Percentiles rank a stretch among this genome's conserved stretches.
phyloP scores from a whole-genome alignment of 148 eudicot genomes.

The Rhododendron vialii region DNA sequence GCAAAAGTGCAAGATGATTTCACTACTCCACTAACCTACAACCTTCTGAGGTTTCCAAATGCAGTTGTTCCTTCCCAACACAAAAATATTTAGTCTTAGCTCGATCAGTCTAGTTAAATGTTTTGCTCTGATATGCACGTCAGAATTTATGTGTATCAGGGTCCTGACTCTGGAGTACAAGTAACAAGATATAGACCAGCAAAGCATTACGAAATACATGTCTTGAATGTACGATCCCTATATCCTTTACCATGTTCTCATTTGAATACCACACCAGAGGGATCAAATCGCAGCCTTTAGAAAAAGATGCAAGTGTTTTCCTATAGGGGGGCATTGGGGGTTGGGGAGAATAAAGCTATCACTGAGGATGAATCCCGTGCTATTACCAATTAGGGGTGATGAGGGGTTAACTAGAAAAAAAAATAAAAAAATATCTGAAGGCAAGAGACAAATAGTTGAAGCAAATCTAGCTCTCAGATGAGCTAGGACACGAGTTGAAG shows the following conservation, averaged over 20 bases:
- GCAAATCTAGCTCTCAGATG: background rate
- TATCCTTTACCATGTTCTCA: background rate
- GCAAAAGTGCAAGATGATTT: slow-evolving; percentile 1
- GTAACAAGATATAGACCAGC: background rate
- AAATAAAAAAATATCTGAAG: background rate
- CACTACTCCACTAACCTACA: background rate
- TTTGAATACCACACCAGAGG: background rate
- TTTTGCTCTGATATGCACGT: background rate
- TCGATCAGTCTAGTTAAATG: background rate
- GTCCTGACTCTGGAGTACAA: background rate
- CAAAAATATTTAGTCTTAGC: background rate
- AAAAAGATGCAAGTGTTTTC: background rate
- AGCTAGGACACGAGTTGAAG: too few relatives aligned
- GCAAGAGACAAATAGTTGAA: background rate
- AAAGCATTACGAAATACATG: background rate
- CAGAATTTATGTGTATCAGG: background rate
- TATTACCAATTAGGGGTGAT: background rate
- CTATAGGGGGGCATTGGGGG: background rate
- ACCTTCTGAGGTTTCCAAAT: background rate
- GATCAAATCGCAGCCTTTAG: background rate
- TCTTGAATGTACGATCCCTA: background rate
- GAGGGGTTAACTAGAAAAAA: background rate
- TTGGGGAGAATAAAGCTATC: background rate
- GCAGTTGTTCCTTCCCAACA: background rate
- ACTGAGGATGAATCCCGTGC: background rate